phyloP scores from a whole-genome alignment of 257 asterid genomes.

The Linderniella brevidens region DNA sequence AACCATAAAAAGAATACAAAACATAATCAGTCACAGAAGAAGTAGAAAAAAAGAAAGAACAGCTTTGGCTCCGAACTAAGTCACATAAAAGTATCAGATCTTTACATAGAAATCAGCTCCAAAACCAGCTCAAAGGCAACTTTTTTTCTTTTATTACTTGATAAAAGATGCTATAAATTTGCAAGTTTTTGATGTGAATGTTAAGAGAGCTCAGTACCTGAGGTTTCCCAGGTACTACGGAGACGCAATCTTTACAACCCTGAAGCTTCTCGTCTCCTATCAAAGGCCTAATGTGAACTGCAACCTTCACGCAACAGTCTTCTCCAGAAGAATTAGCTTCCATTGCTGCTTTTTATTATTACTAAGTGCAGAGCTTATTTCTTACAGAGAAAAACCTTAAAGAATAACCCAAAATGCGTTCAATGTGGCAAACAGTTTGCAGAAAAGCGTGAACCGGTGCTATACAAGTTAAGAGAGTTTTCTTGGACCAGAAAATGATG shows the following conservation, averaged over 20 bases:
- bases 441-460: constrained; percentile 14
- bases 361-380: constrained; percentile 6
- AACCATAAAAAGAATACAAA: too few species aligned
- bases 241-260: constrained; percentile 93
- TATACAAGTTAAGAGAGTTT: constrained; percentile 14
- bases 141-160: too few species aligned
- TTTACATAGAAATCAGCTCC: constrained; percentile 13
- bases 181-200: too few species aligned
- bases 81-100: constrained; percentile 33
- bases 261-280: constrained; percentile 92
- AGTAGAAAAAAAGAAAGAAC: too few species aligned
- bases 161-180: too few species aligned
- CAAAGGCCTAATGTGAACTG: constrained; percentile 89
- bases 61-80: too few species aligned
- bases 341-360: constrained; percentile 16
- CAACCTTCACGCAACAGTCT: constrained; percentile 96
- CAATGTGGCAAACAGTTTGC: constrained; percentile 21
- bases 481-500: constrained; percentile 48
- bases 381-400: constrained; percentile 8
- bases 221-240: constrained; percentile 70
- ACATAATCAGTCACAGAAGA: too few species aligned
- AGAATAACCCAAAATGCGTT: constrained; percentile 7
- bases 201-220: constrained; percentile 39
- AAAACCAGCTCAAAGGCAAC: not conserved
- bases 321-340: constrained; percentile 59